Evolutionary conservation across 106 monocot genomes (phyloP).

Genomic region (Chionographis japonica): DNA sequence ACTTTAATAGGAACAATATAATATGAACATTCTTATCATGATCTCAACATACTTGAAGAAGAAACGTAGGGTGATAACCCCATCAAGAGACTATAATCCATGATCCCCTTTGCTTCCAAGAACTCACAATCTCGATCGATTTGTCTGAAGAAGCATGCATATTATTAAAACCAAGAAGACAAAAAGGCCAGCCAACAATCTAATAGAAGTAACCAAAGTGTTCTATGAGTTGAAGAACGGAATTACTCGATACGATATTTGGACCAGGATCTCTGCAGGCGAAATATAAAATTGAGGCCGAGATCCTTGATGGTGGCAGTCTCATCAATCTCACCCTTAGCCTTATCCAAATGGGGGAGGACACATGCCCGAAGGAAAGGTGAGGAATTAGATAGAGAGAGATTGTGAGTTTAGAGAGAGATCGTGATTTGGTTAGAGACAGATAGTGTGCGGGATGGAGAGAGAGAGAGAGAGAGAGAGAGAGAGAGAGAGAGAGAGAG

Average conservation of each 20-base stretch:
- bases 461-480: too few relatives aligned
- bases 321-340: slow-evolving; percentile 81
- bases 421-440: too few relatives aligned
- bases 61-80: slow-evolving; percentile 20
- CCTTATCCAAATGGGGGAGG: too few relatives aligned
- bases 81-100: slow-evolving; percentile 85
- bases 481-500: too few relatives aligned
- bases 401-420: too few relatives aligned
- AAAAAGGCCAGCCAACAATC: background rate
- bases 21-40: slow-evolving; percentile 1
- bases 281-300: slow-evolving; percentile 80
- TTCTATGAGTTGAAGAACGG: background rate
- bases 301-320: slow-evolving; percentile 92
- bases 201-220: too few relatives aligned
- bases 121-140: slow-evolving; percentile 77
- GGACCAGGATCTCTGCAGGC: slow-evolving; percentile 49
- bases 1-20: background rate
- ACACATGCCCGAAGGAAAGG: too few relatives aligned
- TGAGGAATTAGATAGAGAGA: too few relatives aligned
- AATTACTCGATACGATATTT: slow-evolving; percentile 51
- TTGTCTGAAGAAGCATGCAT: slow-evolving; percentile 35
- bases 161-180: background rate
- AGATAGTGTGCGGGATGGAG: too few relatives aligned
- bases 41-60: slow-evolving; percentile 38
- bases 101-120: slow-evolving; percentile 75